phyloP scores from a whole-genome alignment of 2,329 filamentous ascomycete genomes.

The Fusarium nelsonii region DNA sequence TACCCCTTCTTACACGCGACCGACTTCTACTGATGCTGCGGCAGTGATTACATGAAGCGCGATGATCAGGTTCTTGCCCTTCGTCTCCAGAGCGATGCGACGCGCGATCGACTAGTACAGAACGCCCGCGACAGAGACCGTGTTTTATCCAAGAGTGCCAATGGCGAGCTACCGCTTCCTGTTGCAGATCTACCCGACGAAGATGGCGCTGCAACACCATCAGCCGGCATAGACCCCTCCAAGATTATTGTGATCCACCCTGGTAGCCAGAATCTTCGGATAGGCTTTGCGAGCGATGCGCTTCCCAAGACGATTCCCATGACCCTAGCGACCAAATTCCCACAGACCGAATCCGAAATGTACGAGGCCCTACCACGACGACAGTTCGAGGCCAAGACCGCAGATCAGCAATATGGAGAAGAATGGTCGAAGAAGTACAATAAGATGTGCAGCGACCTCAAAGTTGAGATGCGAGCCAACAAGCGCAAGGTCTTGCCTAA shows the following conservation, averaged over 20 bases:
- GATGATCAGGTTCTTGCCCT: conserved; percentile 95
- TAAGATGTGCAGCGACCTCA: conserved; percentile 87
- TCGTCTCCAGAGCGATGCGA: conserved; percentile 88
- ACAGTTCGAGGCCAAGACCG: conserved; percentile 70
- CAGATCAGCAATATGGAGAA: conserved; percentile 88
- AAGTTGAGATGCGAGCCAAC: conserved; percentile 89
- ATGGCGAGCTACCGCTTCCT: conserved; percentile 72
- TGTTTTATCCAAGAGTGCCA: conserved; percentile 80
- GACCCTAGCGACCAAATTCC: conserved; percentile 85
- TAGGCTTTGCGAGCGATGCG: conserved; percentile 95
- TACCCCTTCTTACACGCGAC: not conserved
- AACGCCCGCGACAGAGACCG: conserved; percentile 89
- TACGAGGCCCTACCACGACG: conserved; percentile 80
- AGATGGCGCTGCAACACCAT: conserved; percentile 66
- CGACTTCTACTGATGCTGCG: conserved; percentile 32
- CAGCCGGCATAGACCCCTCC: conserved; percentile 78
- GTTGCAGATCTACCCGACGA: conserved; percentile 71
- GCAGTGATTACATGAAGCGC: conserved; percentile 95
- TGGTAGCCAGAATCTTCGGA: conserved; percentile 93
- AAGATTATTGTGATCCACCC: conserved; percentile 96
- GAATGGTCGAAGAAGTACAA: conserved; percentile 82
- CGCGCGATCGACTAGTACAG: conserved; percentile 84
- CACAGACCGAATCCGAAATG: conserved; percentile 85
- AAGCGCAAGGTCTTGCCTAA: conserved; percentile 97
- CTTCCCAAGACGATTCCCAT: conserved; percentile 94